Evolutionary conservation across 2,329 filamentous ascomycete species (phyloP).

Genomic region (Cladosporium phlei): DNA sequence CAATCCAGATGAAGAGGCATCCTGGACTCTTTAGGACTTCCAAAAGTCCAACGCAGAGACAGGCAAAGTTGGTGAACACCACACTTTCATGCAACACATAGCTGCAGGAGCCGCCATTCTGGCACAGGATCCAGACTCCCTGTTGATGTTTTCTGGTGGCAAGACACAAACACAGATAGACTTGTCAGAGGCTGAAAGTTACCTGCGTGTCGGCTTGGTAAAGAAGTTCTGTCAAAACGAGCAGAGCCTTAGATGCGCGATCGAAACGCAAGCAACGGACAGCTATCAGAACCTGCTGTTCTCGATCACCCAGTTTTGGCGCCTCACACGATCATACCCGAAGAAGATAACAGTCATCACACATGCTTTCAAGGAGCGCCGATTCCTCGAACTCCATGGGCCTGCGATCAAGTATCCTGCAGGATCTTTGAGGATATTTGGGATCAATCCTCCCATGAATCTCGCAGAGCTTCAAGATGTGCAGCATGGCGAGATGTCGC

Average conservation of each 20-base stretch:
- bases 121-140: slow-evolving; percentile 37
- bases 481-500: slow-evolving; percentile 33
- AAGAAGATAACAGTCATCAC: slow-evolving; percentile 40
- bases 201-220: background rate
- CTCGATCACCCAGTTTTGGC: slow-evolving; percentile 56
- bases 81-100: slow-evolving; percentile 74
- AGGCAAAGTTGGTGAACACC: slow-evolving; percentile 60
- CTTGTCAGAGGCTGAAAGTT: slow-evolving; percentile 24
- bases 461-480: slow-evolving; percentile 34
- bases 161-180: slow-evolving; percentile 24
- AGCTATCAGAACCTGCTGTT: slow-evolving; percentile 83
- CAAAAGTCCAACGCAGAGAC: slow-evolving; percentile 47
- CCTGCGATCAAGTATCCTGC: slow-evolving; percentile 41
- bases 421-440: slow-evolving; percentile 38
- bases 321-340: slow-evolving; percentile 38
- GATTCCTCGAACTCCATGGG: slow-evolving; percentile 39
- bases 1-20: slow-evolving; percentile 27
- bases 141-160: slow-evolving; percentile 71
- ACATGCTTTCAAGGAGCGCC: slow-evolving; percentile 44
- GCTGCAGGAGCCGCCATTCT: slow-evolving; percentile 57
- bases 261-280: slow-evolving; percentile 58
- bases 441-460: slow-evolving; percentile 43
- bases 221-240: background rate
- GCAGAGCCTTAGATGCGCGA: background rate
- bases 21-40: slow-evolving; percentile 68